Evolutionary conservation across 2,329 filamentous ascomycete species (phyloP), one percentile per base, ranked within the genome.

Genomic region (Clonostachys chloroleuca): DNA sequence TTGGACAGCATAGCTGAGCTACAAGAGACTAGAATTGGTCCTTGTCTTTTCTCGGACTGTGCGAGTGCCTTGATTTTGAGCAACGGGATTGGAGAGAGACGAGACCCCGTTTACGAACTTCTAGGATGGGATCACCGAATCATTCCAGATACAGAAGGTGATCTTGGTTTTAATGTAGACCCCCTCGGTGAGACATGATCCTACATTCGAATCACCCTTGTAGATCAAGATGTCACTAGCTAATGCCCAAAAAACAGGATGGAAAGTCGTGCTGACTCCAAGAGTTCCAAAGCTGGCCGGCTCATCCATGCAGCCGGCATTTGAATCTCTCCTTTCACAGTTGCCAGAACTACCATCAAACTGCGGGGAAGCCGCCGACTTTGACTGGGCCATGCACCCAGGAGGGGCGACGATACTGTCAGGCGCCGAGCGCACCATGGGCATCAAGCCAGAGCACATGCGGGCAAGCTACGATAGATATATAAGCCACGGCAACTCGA

Each of bases 331-430:
- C 13, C 57, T 84, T 34, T 63, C 72, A 6, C 73, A 72, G 8
- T 59, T 77, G 18, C 66, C 69, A 2, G 52, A 65, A 1, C 62
- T 81, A 4, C 75, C 78, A 1, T 56, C 60, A 6, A 56, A 62
- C 8, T 76, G 75, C 54, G 57, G 61, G n/a, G 52, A 60, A 0
- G 69, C 83, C 0, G 60, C 70, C 1, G 78, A 85, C 49, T 87
- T 86, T 53, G 85, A 89, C 67, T 89, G 85, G 85, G 85, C 84
- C 1, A 76, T 89, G 59, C 85, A 89, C 54, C 85, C 85, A 0
- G 85, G 85, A 5, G 85, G 85, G 16, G 73, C 81, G 1, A 81
- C 83, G 1, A 86, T 89, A 40, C 67, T 89, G 3, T 74, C 80
- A 0, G 82, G 83, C 1, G 80, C 84, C 1, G 79, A 87, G 59